Percentiles rank a stretch among this genome's conserved stretches.
Conservation (phyloP, 208 protist species). For the Jaenimonas drosophilae region DNA sequence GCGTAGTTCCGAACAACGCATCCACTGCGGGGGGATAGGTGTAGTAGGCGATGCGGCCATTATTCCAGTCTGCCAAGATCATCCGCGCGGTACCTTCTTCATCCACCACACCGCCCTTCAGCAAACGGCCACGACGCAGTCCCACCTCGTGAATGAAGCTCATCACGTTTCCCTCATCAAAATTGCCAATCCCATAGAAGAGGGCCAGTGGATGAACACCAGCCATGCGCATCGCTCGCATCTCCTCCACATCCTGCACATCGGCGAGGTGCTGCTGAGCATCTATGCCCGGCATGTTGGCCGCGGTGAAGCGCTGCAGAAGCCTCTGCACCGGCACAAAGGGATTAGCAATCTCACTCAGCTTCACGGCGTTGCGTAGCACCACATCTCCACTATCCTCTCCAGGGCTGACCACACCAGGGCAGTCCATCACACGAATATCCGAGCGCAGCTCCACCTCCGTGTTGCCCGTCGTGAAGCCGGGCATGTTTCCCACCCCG, state of each 20-base stretch:
- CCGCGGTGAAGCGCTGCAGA: constrained; percentile 64
- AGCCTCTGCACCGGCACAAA: constrained; percentile 87
- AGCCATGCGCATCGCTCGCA: constrained; percentile 1
- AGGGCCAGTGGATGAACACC: constrained; percentile 62
- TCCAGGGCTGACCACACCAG: constrained; percentile 92
- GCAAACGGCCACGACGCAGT: constrained; percentile 65
- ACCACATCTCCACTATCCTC: constrained; percentile 89
- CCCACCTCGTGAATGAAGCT: constrained; percentile 81
- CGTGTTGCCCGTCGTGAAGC: constrained; percentile 92
- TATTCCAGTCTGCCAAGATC: constrained; percentile 94
- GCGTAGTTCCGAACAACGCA: constrained; percentile 27
- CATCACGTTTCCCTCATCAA: constrained; percentile 51
- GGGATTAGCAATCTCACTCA: constrained; percentile 91
- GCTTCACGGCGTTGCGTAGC: constrained; percentile 92
- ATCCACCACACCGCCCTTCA: constrained; percentile 84
- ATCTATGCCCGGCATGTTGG: too few species aligned
- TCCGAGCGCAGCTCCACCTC: constrained; percentile 94
- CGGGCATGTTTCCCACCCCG: constrained; percentile 88
- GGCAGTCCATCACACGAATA: constrained; percentile 95
- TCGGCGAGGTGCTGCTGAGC: too few species aligned
- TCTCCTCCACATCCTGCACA: constrained; percentile 9
- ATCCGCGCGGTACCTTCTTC: constrained; percentile 86
- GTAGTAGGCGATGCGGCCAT: constrained; percentile 94
- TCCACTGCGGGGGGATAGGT: constrained; percentile 83
- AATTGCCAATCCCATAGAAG: constrained; percentile 77